Base-by-base conservation (phyloP, 805 yeast species). In the Candida lessepsii region DNA sequence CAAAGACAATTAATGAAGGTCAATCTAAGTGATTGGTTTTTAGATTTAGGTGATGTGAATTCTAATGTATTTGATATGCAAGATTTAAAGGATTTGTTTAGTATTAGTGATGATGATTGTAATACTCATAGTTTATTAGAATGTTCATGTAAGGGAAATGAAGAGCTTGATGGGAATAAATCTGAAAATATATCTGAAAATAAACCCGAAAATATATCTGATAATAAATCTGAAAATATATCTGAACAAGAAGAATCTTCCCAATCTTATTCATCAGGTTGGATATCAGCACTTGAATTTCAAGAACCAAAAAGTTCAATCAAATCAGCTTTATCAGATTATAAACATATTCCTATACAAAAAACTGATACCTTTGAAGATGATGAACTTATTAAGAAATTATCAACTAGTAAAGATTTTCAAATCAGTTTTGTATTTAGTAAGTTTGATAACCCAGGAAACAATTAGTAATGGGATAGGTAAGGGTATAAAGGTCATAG, bases 1-100 rank as follows among this genome's bases (percentile, higher is more conserved):
- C 98, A 93, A 57, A 69, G 99, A 14, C 99, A 93, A 59, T 65
- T 90, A 39, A 81, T 87, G 71, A 93, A 93, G 58, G 78, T 69
- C 40, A 89, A 83, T 39, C 63, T 91, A 36, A 85, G 96, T 35
- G 82, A 82, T 46, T 80, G 79, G 48, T 83, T 91, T 50, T 45
- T 71, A 77, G 70, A 65, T 46, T 44, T 70, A 77, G 69, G 61
- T 45, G 60, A 55, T 17, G 69, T 78, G 0, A 77, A 75, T 20
- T 81, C 80, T 50, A 81, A 85, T 53, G 70, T 86, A 1, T 91
- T 91, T 56, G 81, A 81, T 34, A 60, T 67, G 37, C 72, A 69
- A 10, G 96, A 86, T 48, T 63, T 91, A 48, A 78, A 74, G 44
- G 90, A 89, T 54, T 65, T 91, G 37, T 91, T 93, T 56, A 75